Conservation (phyloP, 108 stramenopile genomes). For the Nitzschia sp. region DNA sequence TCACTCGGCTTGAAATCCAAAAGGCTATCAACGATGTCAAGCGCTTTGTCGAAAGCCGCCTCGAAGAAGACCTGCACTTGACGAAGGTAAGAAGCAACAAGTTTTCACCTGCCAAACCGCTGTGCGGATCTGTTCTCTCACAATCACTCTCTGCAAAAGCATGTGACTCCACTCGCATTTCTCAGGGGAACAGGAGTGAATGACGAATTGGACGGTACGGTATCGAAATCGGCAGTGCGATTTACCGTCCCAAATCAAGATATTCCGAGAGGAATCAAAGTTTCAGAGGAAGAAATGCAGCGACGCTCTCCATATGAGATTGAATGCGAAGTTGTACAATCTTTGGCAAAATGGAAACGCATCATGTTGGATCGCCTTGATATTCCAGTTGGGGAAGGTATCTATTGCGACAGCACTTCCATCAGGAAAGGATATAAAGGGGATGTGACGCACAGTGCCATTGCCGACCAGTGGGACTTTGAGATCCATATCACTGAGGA, state of each 20-base stretch:
- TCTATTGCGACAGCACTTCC: conserved; percentile 42
- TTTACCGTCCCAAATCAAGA: neutral
- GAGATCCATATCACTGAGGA: conserved; percentile 45
- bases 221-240: neutral
- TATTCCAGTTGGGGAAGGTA: conserved; percentile 42
- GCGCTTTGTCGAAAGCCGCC: neutral
- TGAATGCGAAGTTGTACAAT: conserved; percentile 45
- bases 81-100: neutral
- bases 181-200: neutral
- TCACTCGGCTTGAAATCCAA: neutral
- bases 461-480: conserved; percentile 61
- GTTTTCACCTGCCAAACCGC: neutral
- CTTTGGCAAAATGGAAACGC: conserved; percentile 58
- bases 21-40: neutral
- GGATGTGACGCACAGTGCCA: conserved; percentile 48
- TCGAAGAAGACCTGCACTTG: neutral
- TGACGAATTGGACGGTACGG: neutral
- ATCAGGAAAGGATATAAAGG: conserved; percentile 62
- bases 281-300: neutral
- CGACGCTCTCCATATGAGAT: neutral
- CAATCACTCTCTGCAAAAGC: neutral
- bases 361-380: neutral
- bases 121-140: neutral
- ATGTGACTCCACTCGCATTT: neutral
- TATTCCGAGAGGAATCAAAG: neutral